These are phyloP conservation scores for Gaeumannomyces tritici DNA, from an alignment of 2,329 filamentous ascomycete genomes.

Conservation along the genomic window DNA sequence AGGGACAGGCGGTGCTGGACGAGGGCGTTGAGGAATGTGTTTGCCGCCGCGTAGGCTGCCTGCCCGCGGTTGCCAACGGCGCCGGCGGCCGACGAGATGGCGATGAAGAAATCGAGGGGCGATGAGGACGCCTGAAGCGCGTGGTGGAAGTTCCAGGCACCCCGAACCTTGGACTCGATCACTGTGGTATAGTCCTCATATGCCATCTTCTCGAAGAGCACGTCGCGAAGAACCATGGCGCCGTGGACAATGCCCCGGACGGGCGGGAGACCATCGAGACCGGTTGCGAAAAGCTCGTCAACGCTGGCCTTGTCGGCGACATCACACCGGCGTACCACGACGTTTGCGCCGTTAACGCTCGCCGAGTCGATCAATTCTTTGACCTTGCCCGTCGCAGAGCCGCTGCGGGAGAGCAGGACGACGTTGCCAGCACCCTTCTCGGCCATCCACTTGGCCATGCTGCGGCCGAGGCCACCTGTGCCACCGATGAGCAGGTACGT, in stretches of 20 bases:
- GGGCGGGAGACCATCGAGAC: conserved; percentile 24
- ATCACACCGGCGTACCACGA: conserved; percentile 38
- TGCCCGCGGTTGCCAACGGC: conserved; percentile 41
- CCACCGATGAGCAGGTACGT: conserved; percentile 42
- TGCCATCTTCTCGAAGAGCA: conserved; percentile 43
- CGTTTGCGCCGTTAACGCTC: conserved; percentile 26
- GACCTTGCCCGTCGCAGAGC: conserved; percentile 28
- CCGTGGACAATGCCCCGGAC: conserved; percentile 36
- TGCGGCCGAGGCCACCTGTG: conserved; percentile 39
- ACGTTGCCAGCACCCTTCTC: conserved; percentile 35
- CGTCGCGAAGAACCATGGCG: conserved; percentile 38
- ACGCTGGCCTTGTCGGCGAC: conserved; percentile 31
- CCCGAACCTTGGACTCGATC: conserved; percentile 40
- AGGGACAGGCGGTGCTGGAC: conserved; percentile 21
- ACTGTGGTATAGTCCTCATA: conserved; percentile 36
- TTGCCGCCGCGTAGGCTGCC: conserved; percentile 37
- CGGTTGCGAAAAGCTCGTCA: conserved; percentile 23
- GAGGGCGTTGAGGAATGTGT: conserved; percentile 27
- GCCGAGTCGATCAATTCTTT: conserved; percentile 30
- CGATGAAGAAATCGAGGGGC: conserved; percentile 40
- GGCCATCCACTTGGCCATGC: conserved; percentile 39
- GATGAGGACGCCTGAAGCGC: conserved; percentile 19
- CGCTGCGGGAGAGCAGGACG: conserved; percentile 39
- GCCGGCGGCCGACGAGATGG: conserved; percentile 40
- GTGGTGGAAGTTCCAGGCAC: conserved; percentile 31